Percentiles rank a stretch among this genome's conserved stretches.
These are phyloP conservation scores for Candida tammaniensis DNA, from an alignment of 805 yeast species.

Conservation along the genomic window DNA sequence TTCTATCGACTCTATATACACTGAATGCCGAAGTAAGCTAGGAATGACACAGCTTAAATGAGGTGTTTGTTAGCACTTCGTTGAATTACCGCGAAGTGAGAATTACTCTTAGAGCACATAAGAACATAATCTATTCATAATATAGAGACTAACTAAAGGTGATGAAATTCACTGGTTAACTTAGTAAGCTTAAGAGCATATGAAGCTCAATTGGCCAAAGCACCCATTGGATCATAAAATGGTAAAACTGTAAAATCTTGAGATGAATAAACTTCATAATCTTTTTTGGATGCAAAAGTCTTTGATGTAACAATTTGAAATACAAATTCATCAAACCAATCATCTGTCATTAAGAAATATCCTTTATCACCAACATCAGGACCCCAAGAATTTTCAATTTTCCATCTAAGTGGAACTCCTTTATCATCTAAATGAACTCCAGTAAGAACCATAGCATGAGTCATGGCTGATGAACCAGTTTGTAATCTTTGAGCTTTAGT, in stretches of 20 bases:
- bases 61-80: too few species aligned
- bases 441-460: constrained; percentile 86
- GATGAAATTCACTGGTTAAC: too few species aligned
- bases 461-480: constrained; percentile 74
- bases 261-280: constrained; percentile 33
- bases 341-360: constrained; percentile 42
- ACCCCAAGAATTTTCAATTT: constrained; percentile 46
- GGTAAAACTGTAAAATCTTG: constrained; percentile 34
- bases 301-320: constrained; percentile 40
- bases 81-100: too few species aligned
- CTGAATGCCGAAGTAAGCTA: too few species aligned
- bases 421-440: constrained; percentile 71
- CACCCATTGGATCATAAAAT: constrained; percentile 43
- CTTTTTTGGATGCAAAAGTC: constrained; percentile 34
- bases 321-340: constrained; percentile 43
- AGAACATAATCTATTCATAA: too few species aligned
- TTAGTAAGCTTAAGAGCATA: too few species aligned
- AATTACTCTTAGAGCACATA: too few species aligned
- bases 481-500: constrained; percentile 66
- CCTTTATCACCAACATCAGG: constrained; percentile 39
- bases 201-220: constrained; percentile 25
- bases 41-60: too few species aligned
- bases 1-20: too few species aligned
- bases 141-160: too few species aligned
- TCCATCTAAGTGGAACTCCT: constrained; percentile 42